Base-by-base conservation (phyloP, 2,329 filamentous ascomycete species). In the Catunica adiposa region DNA sequence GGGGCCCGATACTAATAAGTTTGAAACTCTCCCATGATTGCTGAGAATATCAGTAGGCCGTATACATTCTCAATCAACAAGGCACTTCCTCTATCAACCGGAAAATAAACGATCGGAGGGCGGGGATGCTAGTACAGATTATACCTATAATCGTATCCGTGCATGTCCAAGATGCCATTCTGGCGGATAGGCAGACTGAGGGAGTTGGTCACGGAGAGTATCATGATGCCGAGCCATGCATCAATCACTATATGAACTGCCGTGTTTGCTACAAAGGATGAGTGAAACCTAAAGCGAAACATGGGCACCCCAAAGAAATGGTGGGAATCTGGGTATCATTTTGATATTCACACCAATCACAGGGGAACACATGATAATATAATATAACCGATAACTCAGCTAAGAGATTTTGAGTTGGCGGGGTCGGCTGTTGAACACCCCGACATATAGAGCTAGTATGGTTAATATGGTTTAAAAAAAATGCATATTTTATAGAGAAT, bases 211-310 rank as follows among this genome's bases (percentile, higher is more conserved):
- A 67, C 67, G 2, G 70, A 69, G 9, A 76, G 61, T 0, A 74
- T 68, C 3, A 76, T 62, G 1, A 64, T 53, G 51, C 76, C 66
- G 8, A 77, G 66, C 61, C 67, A 67, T 34, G 69, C 57, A 59
- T 76, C 75, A 25, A 73, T 67, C 2, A 64, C 64, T n/a, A 74
- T 72, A 59, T 74, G 73, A 50, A 76, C 66, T 1, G 63, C 66
- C 1, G 72, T 69, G 34, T 69, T 70, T 22, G 67, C 62, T 62
- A 72, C 72, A 31, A 69, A 67, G 14, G 74, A 66, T 23, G 68
- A 66, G 1, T 58, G 26, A 22, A 52, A 22, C 11, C n/a, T 17
- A 20, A 22, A 52, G 23, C 26, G 38, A 23, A 52, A 38, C 20
- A 38, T 38, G 22, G 22, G 17, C 2, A 17, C 14, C 15, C 17